Evolutionary conservation across 164 flowering plant species (phyloP).

Genomic region (Berberis vulgaris): DNA sequence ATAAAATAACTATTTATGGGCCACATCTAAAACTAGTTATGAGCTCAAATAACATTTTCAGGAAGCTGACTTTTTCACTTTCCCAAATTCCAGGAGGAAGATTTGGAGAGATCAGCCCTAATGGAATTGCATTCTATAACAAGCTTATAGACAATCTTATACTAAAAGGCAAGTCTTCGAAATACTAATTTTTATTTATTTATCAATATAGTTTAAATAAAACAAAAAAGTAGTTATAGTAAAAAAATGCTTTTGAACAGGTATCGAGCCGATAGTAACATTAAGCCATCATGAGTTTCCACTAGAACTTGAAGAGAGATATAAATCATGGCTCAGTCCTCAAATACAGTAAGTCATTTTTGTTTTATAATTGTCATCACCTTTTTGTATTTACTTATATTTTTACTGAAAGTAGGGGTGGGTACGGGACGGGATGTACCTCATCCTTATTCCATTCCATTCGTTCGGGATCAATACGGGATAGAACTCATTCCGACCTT

Average conservation of each 20-base stretch:
- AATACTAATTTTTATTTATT: background rate
- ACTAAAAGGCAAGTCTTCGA: conserved; percentile 20
- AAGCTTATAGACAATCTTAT: conserved; percentile 30
- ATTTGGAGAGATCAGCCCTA: conserved; percentile 31
- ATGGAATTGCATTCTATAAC: conserved; percentile 34
- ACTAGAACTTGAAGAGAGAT: conserved; percentile 39
- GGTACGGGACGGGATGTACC: too few species aligned
- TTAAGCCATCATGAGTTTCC: conserved; percentile 38
- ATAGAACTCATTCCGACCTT: too few species aligned
- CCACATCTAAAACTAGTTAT: too few species aligned
- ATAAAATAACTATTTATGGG: too few species aligned
- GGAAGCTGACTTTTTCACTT: too few species aligned
- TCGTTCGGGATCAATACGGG: too few species aligned
- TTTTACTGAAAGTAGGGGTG: too few species aligned
- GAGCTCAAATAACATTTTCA: too few species aligned
- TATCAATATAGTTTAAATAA: too few species aligned
- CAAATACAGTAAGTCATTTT: conserved; percentile 24
- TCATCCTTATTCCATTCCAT: too few species aligned
- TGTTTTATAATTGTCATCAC: background rate
- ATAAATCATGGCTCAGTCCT: conserved; percentile 43
- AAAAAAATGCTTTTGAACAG: conserved; percentile 14
- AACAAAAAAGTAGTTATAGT: too few species aligned
- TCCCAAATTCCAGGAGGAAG: conserved; percentile 21
- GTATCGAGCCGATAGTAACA: conserved; percentile 44
- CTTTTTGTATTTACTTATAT: background rate